Evolutionary conservation across 306 rosid genomes (phyloP).

Genomic region (Benincasa hispida): DNA sequence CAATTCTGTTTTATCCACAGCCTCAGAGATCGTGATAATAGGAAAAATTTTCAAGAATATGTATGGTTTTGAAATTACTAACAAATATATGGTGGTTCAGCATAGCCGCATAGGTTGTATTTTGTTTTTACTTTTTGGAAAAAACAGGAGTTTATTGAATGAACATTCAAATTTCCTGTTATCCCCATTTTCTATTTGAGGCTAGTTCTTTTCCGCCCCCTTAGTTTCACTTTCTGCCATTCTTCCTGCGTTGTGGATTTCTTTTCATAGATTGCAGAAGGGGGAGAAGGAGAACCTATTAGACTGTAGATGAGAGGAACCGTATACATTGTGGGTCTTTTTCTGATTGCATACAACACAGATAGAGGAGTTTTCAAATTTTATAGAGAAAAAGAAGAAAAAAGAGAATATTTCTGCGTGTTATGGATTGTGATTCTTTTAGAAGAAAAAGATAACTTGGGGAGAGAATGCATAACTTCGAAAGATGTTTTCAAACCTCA

Average conservation of each 20-base stretch:
- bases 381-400: neutral
- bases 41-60: neutral
- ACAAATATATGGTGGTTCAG: neutral
- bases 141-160: neutral
- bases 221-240: neutral
- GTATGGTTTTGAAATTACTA: neutral
- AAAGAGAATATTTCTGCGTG: neutral
- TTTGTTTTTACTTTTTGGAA: neutral
- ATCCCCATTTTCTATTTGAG: neutral
- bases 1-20: neutral
- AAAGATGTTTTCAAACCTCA: neutral
- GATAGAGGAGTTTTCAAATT: neutral
- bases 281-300: neutral
- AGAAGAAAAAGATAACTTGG: neutral
- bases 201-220: neutral
- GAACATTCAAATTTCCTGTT: neutral
- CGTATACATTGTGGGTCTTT: neutral
- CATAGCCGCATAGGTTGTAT: neutral
- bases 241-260: neutral
- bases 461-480: neutral
- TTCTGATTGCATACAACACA: neutral
- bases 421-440: neutral
- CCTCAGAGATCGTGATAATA: neutral
- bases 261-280: neutral
- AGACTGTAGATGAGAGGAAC: neutral